Conservation (phyloP, 352 stramenopile genomes). For the Phytophthora macrochlamydospora region DNA sequence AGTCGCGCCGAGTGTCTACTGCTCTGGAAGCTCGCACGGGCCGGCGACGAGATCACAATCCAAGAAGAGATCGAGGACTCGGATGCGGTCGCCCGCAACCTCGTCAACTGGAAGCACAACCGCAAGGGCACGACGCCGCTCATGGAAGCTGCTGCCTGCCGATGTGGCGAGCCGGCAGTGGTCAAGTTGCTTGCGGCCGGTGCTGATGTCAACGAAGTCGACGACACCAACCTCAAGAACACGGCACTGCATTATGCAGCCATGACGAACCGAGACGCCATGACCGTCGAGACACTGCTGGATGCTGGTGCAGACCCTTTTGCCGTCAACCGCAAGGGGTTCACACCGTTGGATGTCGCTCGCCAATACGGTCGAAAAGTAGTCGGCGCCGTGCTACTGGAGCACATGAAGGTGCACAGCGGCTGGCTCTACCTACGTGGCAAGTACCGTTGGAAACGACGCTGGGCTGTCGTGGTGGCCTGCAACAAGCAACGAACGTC, state of each 20-base stretch:
- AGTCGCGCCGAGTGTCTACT: slow-evolving; percentile 32
- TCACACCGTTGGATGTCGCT: slow-evolving; percentile 69
- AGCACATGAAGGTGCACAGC: slow-evolving; percentile 56
- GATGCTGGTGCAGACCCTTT: slow-evolving; percentile 54
- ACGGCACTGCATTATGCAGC: slow-evolving; percentile 76
- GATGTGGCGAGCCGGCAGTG: slow-evolving; percentile 44
- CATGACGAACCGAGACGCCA: slow-evolving; percentile 39
- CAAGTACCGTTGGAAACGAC: slow-evolving; percentile 62
- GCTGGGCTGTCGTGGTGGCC: slow-evolving; percentile 65
- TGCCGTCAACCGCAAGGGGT: slow-evolving; percentile 58
- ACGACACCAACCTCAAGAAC: slow-evolving; percentile 44
- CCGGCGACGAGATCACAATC: slow-evolving; percentile 33
- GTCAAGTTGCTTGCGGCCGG: slow-evolving; percentile 52
- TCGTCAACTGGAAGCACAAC: slow-evolving; percentile 42
- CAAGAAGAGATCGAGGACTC: slow-evolving; percentile 33
- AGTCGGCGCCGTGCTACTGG: slow-evolving; percentile 49
- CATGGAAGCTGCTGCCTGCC: slow-evolving; percentile 64
- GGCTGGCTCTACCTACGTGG: slow-evolving; percentile 59
- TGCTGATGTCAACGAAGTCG: slow-evolving; percentile 52
- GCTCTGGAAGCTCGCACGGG: slow-evolving; percentile 35
- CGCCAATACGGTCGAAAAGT: slow-evolving; percentile 50
- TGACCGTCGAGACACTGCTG: slow-evolving; percentile 57
- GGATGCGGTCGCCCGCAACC: slow-evolving; percentile 35
- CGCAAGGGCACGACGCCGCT: slow-evolving; percentile 67
- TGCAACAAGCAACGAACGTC: slow-evolving; percentile 51